Evolutionary conservation across 2,329 filamentous ascomycete genomes (phyloP).

Genomic region (Aspergillus hiratsukae): DNA sequence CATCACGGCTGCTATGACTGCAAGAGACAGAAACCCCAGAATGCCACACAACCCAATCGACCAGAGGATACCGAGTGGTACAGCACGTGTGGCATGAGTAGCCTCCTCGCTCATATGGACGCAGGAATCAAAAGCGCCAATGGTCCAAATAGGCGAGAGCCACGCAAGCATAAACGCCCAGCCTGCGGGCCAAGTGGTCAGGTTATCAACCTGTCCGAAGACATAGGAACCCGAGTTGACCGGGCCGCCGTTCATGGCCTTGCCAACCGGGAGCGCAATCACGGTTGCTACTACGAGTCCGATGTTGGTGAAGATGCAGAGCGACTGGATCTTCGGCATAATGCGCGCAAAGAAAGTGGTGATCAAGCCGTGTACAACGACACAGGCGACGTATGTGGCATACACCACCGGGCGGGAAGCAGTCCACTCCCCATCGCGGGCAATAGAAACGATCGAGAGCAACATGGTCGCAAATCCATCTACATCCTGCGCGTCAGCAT

Average conservation of each 20-base stretch:
- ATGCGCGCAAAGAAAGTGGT: slow-evolving; percentile 51
- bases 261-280: slow-evolving; percentile 52
- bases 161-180: slow-evolving; percentile 59
- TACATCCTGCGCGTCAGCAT: slow-evolving; percentile 1
- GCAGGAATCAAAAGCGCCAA: slow-evolving; percentile 51
- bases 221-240: slow-evolving; percentile 46
- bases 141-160: slow-evolving; percentile 59
- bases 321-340: slow-evolving; percentile 57
- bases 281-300: slow-evolving; percentile 52
- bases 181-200: slow-evolving; percentile 54
- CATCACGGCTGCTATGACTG: slow-evolving; percentile 56
- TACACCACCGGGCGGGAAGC: slow-evolving; percentile 55
- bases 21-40: slow-evolving; percentile 54
- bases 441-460: slow-evolving; percentile 54
- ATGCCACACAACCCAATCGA: slow-evolving; percentile 46
- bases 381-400: slow-evolving; percentile 51
- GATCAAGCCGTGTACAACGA: slow-evolving; percentile 52
- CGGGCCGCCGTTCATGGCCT: slow-evolving; percentile 20
- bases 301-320: slow-evolving; percentile 53
- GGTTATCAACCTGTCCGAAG: slow-evolving; percentile 53
- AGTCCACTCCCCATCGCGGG: slow-evolving; percentile 53
- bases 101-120: slow-evolving; percentile 60
- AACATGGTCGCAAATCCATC: slow-evolving; percentile 24
- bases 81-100: slow-evolving; percentile 54
- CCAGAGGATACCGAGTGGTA: slow-evolving; percentile 57